Conservation (phyloP, 768 basidiomycete species). For the Boletus reticuloceps region DNA sequence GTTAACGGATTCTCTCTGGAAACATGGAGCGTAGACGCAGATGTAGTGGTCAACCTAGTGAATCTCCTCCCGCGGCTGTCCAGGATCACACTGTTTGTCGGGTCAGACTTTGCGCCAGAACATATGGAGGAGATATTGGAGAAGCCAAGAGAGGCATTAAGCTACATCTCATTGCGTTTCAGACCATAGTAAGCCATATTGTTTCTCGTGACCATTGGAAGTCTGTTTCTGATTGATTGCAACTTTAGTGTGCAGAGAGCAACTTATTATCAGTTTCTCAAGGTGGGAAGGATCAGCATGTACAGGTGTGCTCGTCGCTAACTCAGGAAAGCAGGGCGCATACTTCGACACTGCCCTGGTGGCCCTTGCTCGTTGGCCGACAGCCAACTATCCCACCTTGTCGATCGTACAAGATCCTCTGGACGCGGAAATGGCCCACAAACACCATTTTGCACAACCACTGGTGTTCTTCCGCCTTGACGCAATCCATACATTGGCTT, state of each 20-base stretch:
- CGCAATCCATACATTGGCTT: conserved; percentile 45
- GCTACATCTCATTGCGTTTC: conserved; percentile 65
- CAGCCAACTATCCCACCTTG: conserved; percentile 38
- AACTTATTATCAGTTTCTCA: conserved; percentile 80
- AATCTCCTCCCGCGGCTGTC: conserved; percentile 50
- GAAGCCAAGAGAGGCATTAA: conserved; percentile 45
- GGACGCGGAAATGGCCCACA: conserved; percentile 37
- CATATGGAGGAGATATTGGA: conserved; percentile 71
- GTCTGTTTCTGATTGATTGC: conserved; percentile 1
- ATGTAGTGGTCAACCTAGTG: conserved; percentile 70
- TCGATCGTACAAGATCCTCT: conserved; percentile 71
- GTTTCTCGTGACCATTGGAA: neutral
- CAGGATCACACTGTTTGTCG: conserved; percentile 62
- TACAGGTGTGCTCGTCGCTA: neutral
- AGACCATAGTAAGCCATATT: conserved; percentile 68
- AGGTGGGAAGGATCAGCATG: conserved; percentile 36
- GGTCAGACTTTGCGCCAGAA: conserved; percentile 76
- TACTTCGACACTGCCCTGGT: conserved; percentile 78
- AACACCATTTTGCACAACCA: conserved; percentile 70
- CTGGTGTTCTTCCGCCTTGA: conserved; percentile 81
- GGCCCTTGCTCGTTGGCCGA: conserved; percentile 64
- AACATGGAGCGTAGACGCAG: conserved; percentile 72
- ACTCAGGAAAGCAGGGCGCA: conserved; percentile 49
- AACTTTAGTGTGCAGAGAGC: conserved; percentile 60
- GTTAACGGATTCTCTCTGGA: conserved; percentile 52